Conservation (phyloP, 148 eudicot genomes). For the Chenopodium suecicum region DNA sequence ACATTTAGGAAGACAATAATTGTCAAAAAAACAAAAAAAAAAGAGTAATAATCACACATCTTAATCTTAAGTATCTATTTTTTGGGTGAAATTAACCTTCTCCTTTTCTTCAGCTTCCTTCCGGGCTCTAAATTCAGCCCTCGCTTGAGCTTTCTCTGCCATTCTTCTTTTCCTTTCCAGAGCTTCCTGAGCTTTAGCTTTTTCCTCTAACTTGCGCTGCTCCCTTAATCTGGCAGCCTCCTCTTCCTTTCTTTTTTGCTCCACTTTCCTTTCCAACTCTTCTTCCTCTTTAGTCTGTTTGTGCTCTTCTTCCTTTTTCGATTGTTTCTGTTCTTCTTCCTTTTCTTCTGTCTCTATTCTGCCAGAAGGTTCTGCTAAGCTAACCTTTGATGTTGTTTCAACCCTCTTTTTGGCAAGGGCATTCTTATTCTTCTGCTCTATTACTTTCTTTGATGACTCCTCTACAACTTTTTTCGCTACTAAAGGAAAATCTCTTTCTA, state of each 20-base stretch:
- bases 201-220: conserved; percentile 61
- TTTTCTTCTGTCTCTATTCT: conserved; percentile 36
- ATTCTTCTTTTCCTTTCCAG: conserved; percentile 66
- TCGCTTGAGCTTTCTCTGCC: conserved; percentile 71
- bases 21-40: no score
- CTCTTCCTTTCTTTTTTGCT: conserved; percentile 48
- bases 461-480: conserved; percentile 29
- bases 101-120: conserved; percentile 85
- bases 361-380: conserved; percentile 31
- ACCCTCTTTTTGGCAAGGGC: conserved; percentile 26
- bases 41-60: no score
- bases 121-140: conserved; percentile 67
- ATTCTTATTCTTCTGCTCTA: conserved; percentile 37
- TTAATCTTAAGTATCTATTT: not conserved
- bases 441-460: conserved; percentile 33
- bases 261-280: conserved; percentile 60
- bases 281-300: conserved; percentile 59
- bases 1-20: not conserved
- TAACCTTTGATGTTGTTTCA: conserved; percentile 28
- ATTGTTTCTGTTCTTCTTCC: conserved; percentile 17
- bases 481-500: conserved; percentile 28
- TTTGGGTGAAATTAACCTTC: conserved; percentile 47
- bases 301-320: conserved; percentile 26
- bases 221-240: conserved; percentile 69
- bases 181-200: conserved; percentile 82